Evolutionary conservation across 208 protist species (phyloP).

Genomic region (Spongospora subterranea): DNA sequence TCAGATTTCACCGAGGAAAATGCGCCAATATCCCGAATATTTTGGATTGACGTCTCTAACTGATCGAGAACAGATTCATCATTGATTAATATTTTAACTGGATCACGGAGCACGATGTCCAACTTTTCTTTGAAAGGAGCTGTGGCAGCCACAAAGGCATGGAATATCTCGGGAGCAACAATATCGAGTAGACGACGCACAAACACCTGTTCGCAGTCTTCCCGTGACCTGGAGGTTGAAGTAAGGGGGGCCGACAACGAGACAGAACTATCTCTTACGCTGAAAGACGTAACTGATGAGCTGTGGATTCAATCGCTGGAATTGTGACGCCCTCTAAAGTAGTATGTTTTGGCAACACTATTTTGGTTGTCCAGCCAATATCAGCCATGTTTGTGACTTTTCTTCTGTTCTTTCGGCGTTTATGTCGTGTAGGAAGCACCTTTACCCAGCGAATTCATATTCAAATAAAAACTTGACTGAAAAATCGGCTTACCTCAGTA

Average conservation of each 20-base stretch:
- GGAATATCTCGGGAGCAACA: not conserved
- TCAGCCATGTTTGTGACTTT: not conserved
- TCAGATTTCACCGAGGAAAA: not conserved
- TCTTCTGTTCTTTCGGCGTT: not conserved
- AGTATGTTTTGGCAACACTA: too few species aligned
- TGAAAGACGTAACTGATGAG: not conserved
- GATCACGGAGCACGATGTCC: not conserved
- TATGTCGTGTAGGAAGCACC: too few species aligned
- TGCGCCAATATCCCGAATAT: not conserved
- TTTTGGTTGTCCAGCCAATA: too few species aligned
- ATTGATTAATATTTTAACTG: not conserved
- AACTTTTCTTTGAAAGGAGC: not conserved
- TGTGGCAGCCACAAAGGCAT: not conserved
- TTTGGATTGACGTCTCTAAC: not conserved
- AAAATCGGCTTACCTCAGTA: too few species aligned
- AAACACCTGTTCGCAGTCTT: not conserved
- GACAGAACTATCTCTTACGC: too few species aligned
- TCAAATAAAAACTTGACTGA: too few species aligned
- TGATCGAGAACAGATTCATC: not conserved
- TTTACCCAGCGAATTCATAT: too few species aligned
- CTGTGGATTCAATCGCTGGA: not conserved
- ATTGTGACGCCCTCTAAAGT: not conserved
- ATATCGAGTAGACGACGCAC: not conserved
- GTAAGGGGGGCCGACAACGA: not conserved
- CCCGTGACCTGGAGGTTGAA: not conserved